Percentiles rank a stretch among this genome's conserved stretches.
Conservation (phyloP, 306 rosid species). For the Herpetospermum pedunculosum region DNA sequence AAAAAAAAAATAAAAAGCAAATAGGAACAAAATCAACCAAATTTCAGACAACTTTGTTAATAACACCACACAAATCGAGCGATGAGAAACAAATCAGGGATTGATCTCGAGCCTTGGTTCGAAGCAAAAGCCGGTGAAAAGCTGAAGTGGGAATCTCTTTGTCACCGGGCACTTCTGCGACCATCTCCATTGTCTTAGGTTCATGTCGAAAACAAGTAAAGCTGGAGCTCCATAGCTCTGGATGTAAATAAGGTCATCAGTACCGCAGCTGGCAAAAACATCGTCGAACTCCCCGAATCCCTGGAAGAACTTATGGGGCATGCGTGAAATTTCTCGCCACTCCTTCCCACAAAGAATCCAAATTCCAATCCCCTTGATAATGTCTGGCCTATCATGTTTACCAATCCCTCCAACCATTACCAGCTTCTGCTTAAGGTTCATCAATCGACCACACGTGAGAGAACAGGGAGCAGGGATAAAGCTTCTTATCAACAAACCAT, state of each 20-base stretch:
- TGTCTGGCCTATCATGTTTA: conserved; percentile 62
- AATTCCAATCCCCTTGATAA: conserved; percentile 90
- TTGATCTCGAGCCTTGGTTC: conserved; percentile 83
- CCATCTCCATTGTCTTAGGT: conserved; percentile 76
- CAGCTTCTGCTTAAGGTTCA: conserved; percentile 81
- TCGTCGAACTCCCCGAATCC: conserved; percentile 97
- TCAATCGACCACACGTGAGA: conserved; percentile 85
- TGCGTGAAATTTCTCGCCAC: conserved; percentile 71
- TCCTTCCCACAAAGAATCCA: conserved; percentile 67
- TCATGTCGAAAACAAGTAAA: conserved; percentile 67
- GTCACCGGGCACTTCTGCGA: conserved; percentile 82
- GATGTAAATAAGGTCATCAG: conserved; percentile 63
- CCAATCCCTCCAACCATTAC: conserved; percentile 99
- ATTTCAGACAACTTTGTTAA: neutral
- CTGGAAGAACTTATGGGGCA: conserved; percentile 92
- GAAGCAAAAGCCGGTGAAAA: conserved; percentile 88
- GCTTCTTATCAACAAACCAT: conserved; percentile 39
- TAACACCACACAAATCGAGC: conserved; percentile 9
- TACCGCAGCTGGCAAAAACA: conserved; percentile 84
- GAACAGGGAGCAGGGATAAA: conserved; percentile 75
- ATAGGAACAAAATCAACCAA: conserved; percentile 14
- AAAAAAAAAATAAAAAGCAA: conserved; percentile 9
- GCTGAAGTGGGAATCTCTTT: conserved; percentile 85
- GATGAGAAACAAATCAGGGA: conserved; percentile 32
- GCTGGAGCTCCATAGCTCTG: conserved; percentile 95